These are phyloP conservation scores for Boehmeria nivea DNA, from an alignment of 306 rosid species.

Conservation along the genomic window DNA sequence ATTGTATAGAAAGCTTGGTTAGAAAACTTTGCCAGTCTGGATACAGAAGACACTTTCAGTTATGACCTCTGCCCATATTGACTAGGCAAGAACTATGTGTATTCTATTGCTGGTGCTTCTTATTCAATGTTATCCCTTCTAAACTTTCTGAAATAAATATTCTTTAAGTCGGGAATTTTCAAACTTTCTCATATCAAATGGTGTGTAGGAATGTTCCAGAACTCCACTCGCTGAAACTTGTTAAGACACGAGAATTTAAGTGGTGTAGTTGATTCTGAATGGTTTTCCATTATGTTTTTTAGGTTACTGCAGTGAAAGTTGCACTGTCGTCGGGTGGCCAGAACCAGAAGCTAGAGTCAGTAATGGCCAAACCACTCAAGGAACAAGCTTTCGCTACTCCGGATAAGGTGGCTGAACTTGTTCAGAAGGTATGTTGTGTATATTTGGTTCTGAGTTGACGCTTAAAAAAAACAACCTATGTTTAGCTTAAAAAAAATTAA, in stretches of 20 bases:
- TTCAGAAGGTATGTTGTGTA: constrained; percentile 60
- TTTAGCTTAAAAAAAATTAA: not conserved
- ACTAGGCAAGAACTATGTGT: too few relatives aligned
- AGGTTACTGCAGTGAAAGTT: constrained; percentile 97
- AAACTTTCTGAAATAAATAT: too few relatives aligned
- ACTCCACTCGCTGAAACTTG: too few relatives aligned
- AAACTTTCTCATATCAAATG: too few relatives aligned
- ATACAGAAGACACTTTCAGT: not conserved
- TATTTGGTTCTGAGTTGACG: not conserved
- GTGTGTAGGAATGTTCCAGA: too few relatives aligned
- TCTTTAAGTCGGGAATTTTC: too few relatives aligned
- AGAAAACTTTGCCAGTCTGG: not conserved
- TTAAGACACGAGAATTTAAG: not conserved
- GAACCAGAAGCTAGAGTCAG: constrained; percentile 65
- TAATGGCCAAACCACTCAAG: constrained; percentile 73
- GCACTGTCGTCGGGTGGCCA: constrained; percentile 69
- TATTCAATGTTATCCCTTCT: too few relatives aligned
- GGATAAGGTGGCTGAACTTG: constrained; percentile 90
- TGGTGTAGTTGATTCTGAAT: not conserved
- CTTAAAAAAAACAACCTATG: too few relatives aligned
- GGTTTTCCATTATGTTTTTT: constrained; percentile 24
- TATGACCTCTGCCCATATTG: not conserved
- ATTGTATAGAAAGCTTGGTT: constrained; percentile 7
- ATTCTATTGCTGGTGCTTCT: too few relatives aligned
- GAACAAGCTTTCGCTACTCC: constrained; percentile 96